phyloP scores from a whole-genome alignment of 768 basidiomycete species.

The Auriscalpium microsporum region DNA sequence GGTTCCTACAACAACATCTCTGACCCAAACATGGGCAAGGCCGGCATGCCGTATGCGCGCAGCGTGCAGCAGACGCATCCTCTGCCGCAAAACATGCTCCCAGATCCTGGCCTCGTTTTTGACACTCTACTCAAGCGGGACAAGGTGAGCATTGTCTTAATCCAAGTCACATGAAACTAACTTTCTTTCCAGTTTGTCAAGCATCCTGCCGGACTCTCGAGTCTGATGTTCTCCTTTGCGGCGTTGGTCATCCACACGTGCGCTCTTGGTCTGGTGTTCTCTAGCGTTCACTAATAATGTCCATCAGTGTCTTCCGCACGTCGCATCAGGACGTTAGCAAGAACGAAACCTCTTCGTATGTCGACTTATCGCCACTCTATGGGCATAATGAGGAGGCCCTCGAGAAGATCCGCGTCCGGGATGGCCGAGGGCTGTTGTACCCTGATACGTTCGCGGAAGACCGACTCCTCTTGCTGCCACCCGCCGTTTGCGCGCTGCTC shows the following conservation, averaged over 20 bases:
- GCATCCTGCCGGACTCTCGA: slow-evolving; percentile 75
- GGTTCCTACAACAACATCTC: slow-evolving; percentile 70
- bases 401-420: slow-evolving; percentile 43
- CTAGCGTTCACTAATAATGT: too few species aligned
- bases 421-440: slow-evolving; percentile 58
- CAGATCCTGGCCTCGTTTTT: slow-evolving; percentile 74
- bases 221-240: slow-evolving; percentile 76
- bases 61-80: slow-evolving; percentile 68
- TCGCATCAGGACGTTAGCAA: slow-evolving; percentile 55
- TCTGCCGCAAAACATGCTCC: slow-evolving; percentile 58
- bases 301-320: slow-evolving; percentile 70
- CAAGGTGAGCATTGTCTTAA: slow-evolving; percentile 32
- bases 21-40: slow-evolving; percentile 66
- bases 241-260: slow-evolving; percentile 75
- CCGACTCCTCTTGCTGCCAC: slow-evolving; percentile 70
- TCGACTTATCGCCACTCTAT: slow-evolving; percentile 79
- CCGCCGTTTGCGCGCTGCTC: slow-evolving; percentile 63
- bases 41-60: slow-evolving; percentile 72
- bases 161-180: not conserved
- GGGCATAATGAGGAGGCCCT: slow-evolving; percentile 60
- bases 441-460: slow-evolving; percentile 78
- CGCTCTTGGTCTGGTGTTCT: slow-evolving; percentile 7
- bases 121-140: slow-evolving; percentile 72
- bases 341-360: slow-evolving; percentile 82
- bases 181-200: slow-evolving; percentile 44